A percentile compares a stretch with the other conserved stretches of the same genome.
These are phyloP conservation scores for Irpex rosettiformis DNA, from an alignment of 1,284 basidiomycete species.

Conservation along the genomic window DNA sequence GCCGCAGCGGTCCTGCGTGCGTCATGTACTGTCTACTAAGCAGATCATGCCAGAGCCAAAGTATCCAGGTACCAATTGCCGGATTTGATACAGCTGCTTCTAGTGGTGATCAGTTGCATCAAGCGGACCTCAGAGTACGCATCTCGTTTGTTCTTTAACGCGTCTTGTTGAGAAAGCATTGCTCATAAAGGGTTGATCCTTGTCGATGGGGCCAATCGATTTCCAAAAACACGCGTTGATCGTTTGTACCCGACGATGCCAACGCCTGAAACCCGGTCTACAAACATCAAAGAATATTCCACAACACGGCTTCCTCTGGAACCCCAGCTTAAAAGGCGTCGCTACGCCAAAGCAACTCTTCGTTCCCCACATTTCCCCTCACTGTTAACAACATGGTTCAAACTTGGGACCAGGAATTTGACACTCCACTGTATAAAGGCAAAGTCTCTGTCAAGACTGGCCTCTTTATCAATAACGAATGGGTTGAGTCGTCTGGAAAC, in stretches of 20 bases:
- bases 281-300: too few species aligned
- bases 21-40: too few species aligned
- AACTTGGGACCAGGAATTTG: constrained; percentile 5
- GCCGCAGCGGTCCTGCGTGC: too few species aligned
- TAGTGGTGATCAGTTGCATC: background rate
- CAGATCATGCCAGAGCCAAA: too few species aligned
- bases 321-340: background rate
- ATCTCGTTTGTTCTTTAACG: background rate
- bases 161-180: background rate
- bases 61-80: too few species aligned
- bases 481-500: constrained; percentile 3
- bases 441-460: constrained; percentile 8
- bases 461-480: constrained; percentile 12
- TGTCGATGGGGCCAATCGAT: background rate
- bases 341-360: background rate
- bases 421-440: constrained; percentile 9
- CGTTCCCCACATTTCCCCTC: background rate
- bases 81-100: too few species aligned
- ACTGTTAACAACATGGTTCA: background rate
- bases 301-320: too few species aligned
- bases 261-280: background rate
- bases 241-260: background rate
- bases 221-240: background rate
- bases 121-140: background rate
- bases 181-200: background rate